Conservation (phyloP, 1,284 basidiomycete genomes). For the Trichosporon sp. region DNA sequence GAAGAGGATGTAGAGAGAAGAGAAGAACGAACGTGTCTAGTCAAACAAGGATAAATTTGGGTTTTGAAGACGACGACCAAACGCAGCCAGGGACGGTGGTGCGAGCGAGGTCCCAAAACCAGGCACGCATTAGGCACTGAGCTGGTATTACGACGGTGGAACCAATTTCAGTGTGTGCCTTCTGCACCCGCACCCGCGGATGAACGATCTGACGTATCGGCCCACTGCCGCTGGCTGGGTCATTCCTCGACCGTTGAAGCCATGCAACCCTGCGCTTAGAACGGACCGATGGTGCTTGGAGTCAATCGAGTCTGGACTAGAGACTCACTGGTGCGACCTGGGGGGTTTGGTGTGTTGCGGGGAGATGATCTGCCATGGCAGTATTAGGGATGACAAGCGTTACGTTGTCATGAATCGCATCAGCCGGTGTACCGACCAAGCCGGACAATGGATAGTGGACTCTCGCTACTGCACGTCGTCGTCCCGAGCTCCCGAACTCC, state of each 20-base stretch:
- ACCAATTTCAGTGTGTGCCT: neutral
- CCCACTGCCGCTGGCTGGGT: too few relatives aligned
- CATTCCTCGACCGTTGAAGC: too few relatives aligned
- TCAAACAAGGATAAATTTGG: neutral
- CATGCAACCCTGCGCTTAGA: too few relatives aligned
- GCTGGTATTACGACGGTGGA: neutral
- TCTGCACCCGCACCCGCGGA: neutral
- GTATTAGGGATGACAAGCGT: neutral
- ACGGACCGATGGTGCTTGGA: too few relatives aligned
- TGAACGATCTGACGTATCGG: neutral
- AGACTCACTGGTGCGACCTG: neutral
- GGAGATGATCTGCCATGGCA: neutral
- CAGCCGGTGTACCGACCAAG: constrained; percentile 1
- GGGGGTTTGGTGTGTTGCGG: neutral
- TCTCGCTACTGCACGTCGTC: neutral
- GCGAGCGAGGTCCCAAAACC: neutral
- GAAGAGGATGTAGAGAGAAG: neutral
- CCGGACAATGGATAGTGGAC: neutral
- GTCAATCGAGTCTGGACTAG: neutral
- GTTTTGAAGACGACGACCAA: neutral
- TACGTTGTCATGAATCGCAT: neutral
- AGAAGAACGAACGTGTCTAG: constrained; percentile 5
- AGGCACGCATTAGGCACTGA: neutral
- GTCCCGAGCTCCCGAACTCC: constrained; percentile 2
- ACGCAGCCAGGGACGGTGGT: neutral